A percentile compares a stretch with the other conserved stretches of the same genome.
Conservation (phyloP, 768 basidiomycete genomes). For the Collybia sordida region DNA sequence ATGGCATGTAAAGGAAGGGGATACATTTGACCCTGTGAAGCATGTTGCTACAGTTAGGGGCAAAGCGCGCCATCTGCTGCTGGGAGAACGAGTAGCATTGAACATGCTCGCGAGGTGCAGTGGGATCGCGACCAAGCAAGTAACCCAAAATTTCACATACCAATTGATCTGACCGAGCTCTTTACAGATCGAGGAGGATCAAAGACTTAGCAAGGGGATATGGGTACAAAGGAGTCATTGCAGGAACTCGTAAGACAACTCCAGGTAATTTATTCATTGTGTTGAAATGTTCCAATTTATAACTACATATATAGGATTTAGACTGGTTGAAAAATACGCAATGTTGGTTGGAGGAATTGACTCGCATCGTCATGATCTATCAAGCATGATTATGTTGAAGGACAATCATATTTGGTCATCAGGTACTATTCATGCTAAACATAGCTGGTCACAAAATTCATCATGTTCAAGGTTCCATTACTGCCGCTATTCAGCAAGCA, state of each 20-base stretch:
- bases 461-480: slow-evolving; percentile 75
- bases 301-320: slow-evolving; percentile 59
- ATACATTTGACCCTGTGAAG: slow-evolving; percentile 74
- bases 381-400: slow-evolving; percentile 99
- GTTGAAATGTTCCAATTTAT: neutral
- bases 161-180: slow-evolving; percentile 7
- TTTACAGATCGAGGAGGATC: slow-evolving; percentile 73
- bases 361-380: slow-evolving; percentile 93
- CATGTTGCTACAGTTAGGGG: slow-evolving; percentile 91
- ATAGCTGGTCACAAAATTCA: slow-evolving; percentile 5
- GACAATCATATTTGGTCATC: slow-evolving; percentile 99
- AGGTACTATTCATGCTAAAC: slow-evolving; percentile 49
- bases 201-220: slow-evolving; percentile 74
- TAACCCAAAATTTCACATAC: slow-evolving; percentile 3
- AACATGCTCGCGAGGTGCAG: slow-evolving; percentile 94
- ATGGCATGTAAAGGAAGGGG: slow-evolving; percentile 91
- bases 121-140: slow-evolving; percentile 93
- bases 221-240: slow-evolving; percentile 86
- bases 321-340: slow-evolving; percentile 96
- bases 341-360: slow-evolving; percentile 99
- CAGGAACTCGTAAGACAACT: slow-evolving; percentile 96
- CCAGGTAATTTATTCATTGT: slow-evolving; percentile 52
- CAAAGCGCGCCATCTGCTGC: slow-evolving; percentile 80
- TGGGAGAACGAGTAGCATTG: slow-evolving; percentile 91
- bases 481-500: slow-evolving; percentile 81